Base-by-base conservation (phyloP, 164 flowering plant species). In the Berberis vulgaris region DNA sequence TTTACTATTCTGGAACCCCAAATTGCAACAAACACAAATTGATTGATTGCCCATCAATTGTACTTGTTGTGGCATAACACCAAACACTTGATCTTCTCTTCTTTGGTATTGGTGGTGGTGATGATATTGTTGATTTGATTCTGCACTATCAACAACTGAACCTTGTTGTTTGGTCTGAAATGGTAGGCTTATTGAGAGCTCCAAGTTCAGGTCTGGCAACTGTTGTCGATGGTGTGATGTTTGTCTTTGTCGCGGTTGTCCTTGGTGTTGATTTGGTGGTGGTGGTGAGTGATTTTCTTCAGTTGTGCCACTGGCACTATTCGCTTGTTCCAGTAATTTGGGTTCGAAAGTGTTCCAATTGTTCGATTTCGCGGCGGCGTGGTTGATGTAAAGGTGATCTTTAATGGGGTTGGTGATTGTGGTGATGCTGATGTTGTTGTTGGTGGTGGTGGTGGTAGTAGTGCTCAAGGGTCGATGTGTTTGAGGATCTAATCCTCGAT, bases 401-500 rank as follows among this genome's bases (percentile, higher is more conserved):
- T 26, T 26, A 26, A 26, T 26, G 0, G 26, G 26, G 26, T 26
- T 26, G 26, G 26, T 26, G 26, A 26, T 26, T 26, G 26, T 26
- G 26, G 26, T 26, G 26, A 26, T 26, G 26, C 0, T 26, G 26
- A 26, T 12, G 40, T 41, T 45, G 38, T 26, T 69, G 9, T 10
- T 59, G 43, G 4, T 52, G 64, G 1, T 52, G 62, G 7, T 64
- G 64, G 45, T 40, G 58, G 3, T 59, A 49, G 61, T 41, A 60
- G 41, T 59, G 13, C 60, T 73, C 47, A 86, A 59, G 4, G 83
- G 83, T 2, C 74, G 74, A 72, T 86, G 91, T 39, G 83, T 84
- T 50, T 81, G 70, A 12, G 84, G 83, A 55, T 80, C 83, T 4
- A 80, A 67, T 7, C 84, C 86, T n/a, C 81, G 60, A 69, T 71